phyloP scores from a whole-genome alignment of 1,284 basidiomycete genomes.

The Agroathelia rolfsii region DNA sequence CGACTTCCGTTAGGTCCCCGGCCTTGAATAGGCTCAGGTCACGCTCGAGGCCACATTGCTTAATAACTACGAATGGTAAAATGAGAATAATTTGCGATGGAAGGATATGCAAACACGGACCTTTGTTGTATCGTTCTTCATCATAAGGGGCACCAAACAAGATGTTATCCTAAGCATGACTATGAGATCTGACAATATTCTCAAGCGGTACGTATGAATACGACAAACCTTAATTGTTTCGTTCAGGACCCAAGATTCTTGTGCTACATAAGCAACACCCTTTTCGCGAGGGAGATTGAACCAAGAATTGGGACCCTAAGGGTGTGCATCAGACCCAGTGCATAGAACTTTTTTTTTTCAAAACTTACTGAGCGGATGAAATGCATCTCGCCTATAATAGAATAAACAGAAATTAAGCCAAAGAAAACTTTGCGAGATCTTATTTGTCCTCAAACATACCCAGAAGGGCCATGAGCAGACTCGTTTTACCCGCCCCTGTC shows the following conservation, averaged over 20 bases:
- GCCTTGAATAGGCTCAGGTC: slow-evolving; percentile 50
- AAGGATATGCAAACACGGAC: slow-evolving; percentile 63
- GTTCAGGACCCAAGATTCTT: slow-evolving; percentile 31
- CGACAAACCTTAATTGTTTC: slow-evolving; percentile 18
- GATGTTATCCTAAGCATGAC: slow-evolving; percentile 49
- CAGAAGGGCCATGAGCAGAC: slow-evolving; percentile 22
- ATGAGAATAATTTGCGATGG: too few relatives aligned
- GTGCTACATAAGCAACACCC: slow-evolving; percentile 33
- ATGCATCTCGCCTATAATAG: slow-evolving; percentile 11
- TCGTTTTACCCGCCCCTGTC: slow-evolving; percentile 19
- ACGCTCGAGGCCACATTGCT: slow-evolving; percentile 47
- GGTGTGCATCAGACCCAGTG: too few relatives aligned
- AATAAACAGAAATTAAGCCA: slow-evolving; percentile 6
- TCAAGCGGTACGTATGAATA: slow-evolving; percentile 23
- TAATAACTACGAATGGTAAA: slow-evolving; percentile 37
- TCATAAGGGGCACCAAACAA: slow-evolving; percentile 61
- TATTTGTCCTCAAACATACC: slow-evolving; percentile 12
- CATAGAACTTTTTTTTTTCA: too few relatives aligned
- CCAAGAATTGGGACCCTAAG: slow-evolving; percentile 22
- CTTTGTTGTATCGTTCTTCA: slow-evolving; percentile 52
- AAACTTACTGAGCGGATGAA: slow-evolving; percentile 10
- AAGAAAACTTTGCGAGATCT: slow-evolving; percentile 4
- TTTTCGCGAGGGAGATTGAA: slow-evolving; percentile 31
- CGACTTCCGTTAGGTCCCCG: slow-evolving; percentile 61
- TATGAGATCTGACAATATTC: slow-evolving; percentile 11